phyloP scores from a whole-genome alignment of 2,329 filamentous ascomycete genomes.

The Penicillium sp. region DNA sequence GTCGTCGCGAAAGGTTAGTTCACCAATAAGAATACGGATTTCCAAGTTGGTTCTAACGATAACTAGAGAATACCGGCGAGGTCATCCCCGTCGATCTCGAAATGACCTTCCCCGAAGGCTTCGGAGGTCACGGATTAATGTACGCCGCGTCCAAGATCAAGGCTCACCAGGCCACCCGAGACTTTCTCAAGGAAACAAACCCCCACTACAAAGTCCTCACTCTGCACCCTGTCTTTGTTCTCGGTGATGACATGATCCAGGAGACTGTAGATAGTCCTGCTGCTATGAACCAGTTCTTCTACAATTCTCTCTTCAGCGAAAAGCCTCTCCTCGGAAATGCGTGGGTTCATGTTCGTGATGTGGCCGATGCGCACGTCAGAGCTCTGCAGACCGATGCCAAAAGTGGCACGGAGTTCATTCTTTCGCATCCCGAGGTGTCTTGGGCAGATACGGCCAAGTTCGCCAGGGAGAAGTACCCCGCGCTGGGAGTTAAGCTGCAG shows the following conservation, averaged over 20 bases:
- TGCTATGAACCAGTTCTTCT: constrained; percentile 11
- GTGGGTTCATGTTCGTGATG: constrained; percentile 23
- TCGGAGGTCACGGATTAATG: background rate
- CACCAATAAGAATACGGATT: too few relatives aligned
- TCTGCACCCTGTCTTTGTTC: constrained; percentile 21
- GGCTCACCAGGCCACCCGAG: constrained; percentile 16
- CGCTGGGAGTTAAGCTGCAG: constrained; percentile 3
- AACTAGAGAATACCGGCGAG: constrained; percentile 1
- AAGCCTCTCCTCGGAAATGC: background rate
- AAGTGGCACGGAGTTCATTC: constrained; percentile 13
- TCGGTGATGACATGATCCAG: constrained; percentile 16
- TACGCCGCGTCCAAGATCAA: constrained; percentile 20
- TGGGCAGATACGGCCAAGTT: constrained; percentile 15
- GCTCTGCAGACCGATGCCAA: constrained; percentile 3
- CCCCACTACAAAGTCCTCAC: constrained; percentile 15
- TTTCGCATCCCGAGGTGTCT: constrained; percentile 3
- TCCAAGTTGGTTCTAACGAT: too few relatives aligned
- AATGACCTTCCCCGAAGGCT: background rate
- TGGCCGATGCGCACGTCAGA: constrained; percentile 21
- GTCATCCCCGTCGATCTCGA: constrained; percentile 2
- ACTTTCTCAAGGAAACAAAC: constrained; percentile 8
- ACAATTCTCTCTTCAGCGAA: constrained; percentile 4
- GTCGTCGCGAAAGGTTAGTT: background rate
- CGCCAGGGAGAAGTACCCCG: constrained; percentile 12
- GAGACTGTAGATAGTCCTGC: background rate